Evolutionary conservation across 768 basidiomycete genomes (phyloP).

Genomic region (Lanmaoa pseudosensibilis): DNA sequence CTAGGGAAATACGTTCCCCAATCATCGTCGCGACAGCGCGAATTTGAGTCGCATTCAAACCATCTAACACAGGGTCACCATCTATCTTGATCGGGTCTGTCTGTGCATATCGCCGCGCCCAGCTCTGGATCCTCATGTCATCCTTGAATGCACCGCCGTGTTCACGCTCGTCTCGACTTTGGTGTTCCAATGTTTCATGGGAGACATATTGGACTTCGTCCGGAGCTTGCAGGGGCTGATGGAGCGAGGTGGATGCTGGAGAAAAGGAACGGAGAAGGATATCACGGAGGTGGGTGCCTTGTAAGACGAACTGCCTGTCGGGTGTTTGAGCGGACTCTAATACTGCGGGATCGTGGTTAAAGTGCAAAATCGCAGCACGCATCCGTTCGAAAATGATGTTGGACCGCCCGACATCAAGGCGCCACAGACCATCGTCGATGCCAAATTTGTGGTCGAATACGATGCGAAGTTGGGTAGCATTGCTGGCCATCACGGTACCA

Average conservation of each 20-base stretch:
- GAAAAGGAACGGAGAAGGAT: slow-evolving; percentile 62
- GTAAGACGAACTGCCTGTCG: slow-evolving; percentile 53
- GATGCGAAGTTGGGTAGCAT: slow-evolving; percentile 54
- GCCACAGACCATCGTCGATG: slow-evolving; percentile 50
- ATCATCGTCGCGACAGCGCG: slow-evolving; percentile 87
- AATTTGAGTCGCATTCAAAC: slow-evolving; percentile 75
- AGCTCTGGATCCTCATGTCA: slow-evolving; percentile 77
- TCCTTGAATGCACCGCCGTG: slow-evolving; percentile 57
- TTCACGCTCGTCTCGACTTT: slow-evolving; percentile 23
- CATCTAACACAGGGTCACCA: slow-evolving; percentile 70
- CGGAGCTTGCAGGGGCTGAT: slow-evolving; percentile 38
- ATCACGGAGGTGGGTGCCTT: slow-evolving; percentile 74
- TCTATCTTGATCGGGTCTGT: slow-evolving; percentile 62
- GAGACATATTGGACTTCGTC: slow-evolving; percentile 41
- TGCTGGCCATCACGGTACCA: slow-evolving; percentile 55
- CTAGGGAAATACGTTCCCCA: slow-evolving; percentile 70
- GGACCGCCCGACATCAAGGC: slow-evolving; percentile 69
- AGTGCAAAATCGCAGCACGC: slow-evolving; percentile 57
- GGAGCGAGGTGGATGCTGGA: slow-evolving; percentile 23
- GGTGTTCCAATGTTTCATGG: slow-evolving; percentile 41
- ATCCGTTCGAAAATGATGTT: slow-evolving; percentile 69
- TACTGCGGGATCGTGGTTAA: slow-evolving; percentile 53
- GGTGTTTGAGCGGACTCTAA: slow-evolving; percentile 36
- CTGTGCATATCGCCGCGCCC: slow-evolving; percentile 69
- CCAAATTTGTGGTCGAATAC: slow-evolving; percentile 54